Evolutionary conservation across 129 eudicot species (phyloP).

Genomic region (Pulicaria dysenterica): DNA sequence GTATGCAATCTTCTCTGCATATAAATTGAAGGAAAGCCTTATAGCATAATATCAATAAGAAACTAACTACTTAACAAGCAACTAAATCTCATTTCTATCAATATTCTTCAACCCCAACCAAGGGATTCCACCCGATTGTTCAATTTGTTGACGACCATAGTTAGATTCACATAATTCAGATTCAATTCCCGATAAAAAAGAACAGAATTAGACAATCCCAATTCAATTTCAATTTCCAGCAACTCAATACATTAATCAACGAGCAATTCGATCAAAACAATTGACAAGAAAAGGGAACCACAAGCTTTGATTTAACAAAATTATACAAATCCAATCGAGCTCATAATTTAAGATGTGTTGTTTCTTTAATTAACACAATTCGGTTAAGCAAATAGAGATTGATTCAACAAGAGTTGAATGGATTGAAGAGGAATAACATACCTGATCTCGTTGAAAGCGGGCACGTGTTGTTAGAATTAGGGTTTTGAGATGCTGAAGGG

Average conservation of each 20-base stretch:
- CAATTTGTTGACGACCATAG: conserved; percentile 17
- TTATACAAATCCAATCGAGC: conserved; percentile 36
- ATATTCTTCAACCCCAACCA: conserved; percentile 30
- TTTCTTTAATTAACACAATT: conserved; percentile 8
- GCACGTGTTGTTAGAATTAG: conserved; percentile 47
- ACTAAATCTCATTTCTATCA: conserved; percentile 21
- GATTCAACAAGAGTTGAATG: conserved; percentile 32
- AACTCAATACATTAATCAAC: conserved; percentile 18
- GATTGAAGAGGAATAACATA: conserved; percentile 36
- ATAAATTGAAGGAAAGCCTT: conserved; percentile 39
- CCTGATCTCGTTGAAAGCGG: conserved; percentile 55
- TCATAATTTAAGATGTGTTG: conserved; percentile 16
- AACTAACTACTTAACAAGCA: conserved; percentile 21
- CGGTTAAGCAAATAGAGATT: conserved; percentile 14
- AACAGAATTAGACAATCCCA: conserved; percentile 14
- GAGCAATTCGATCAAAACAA: conserved; percentile 16
- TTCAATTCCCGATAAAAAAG: conserved; percentile 26
- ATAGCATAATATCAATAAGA: conserved; percentile 19
- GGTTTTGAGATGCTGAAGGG: conserved; percentile 58
- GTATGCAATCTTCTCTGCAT: conserved; percentile 29
- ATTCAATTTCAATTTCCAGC: background rate
- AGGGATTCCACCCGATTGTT: conserved; percentile 15
- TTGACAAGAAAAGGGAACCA: conserved; percentile 24
- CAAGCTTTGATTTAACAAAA: conserved; percentile 39
- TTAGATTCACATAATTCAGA: conserved; percentile 31